Percentiles rank a stretch among this genome's conserved stretches.
These are phyloP conservation scores for Aspergillus ostianus DNA, from an alignment of 495 filamentous ascomycete species.

Conservation along the genomic window DNA sequence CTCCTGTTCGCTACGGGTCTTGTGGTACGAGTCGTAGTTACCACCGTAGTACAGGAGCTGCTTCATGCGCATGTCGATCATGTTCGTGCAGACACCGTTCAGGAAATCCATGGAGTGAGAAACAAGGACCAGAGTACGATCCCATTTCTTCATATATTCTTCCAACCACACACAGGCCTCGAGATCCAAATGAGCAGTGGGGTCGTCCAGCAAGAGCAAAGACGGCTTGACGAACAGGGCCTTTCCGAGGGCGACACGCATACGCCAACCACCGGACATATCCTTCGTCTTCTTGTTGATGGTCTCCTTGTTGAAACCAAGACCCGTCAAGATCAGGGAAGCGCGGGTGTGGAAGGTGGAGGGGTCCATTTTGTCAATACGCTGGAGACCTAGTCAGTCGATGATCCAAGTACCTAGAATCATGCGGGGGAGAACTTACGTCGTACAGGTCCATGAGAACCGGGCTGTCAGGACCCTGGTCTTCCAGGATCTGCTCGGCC, in stretches of 20 bases:
- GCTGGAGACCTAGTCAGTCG: conserved; percentile 53
- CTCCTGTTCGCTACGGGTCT: conserved; percentile 93
- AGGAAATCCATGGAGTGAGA: conserved; percentile 98
- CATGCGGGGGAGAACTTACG: conserved; percentile 55
- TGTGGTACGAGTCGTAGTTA: conserved; percentile 98
- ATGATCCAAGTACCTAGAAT: conserved; percentile 3
- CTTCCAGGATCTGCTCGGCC: conserved; percentile 88
- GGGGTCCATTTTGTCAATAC: conserved; percentile 98
- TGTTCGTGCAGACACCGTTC: conserved; percentile 97
- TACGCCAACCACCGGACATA: conserved; percentile 99
- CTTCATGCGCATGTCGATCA: conserved; percentile 96
- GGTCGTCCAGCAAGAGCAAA: conserved; percentile 93
- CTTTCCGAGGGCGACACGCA: conserved; percentile 97
- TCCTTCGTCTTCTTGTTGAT: conserved; percentile 99
- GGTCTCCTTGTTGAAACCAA: conserved; percentile 96
- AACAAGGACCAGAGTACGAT: conserved; percentile 93
- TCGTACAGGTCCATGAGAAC: conserved; percentile 96
- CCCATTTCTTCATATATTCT: conserved; percentile 99
- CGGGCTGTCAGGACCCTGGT: conserved; percentile 85
- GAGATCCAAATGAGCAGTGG: conserved; percentile 97
- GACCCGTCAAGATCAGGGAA: conserved; percentile 95
- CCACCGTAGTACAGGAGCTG: conserved; percentile 97
- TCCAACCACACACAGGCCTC: conserved; percentile 99
- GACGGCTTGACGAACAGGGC: conserved; percentile 98
- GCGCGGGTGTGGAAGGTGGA: conserved; percentile 99